Percentiles rank a stretch among this genome's conserved stretches.
These are phyloP conservation scores for Triticum monococcum DNA, from an alignment of 176 grass and related monocot genomes.

Conservation along the genomic window DNA sequence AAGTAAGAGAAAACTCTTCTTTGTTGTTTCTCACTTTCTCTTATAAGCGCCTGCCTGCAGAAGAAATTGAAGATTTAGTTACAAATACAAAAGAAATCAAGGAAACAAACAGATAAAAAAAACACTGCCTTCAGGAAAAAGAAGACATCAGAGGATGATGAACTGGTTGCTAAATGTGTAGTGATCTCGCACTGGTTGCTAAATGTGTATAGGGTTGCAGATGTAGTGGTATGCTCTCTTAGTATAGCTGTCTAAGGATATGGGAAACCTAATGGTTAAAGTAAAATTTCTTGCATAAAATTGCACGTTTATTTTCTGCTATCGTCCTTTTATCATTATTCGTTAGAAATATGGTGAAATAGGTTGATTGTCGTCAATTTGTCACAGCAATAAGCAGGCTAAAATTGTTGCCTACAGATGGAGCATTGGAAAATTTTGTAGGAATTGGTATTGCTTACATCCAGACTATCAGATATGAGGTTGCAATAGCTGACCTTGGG, in stretches of 20 bases:
- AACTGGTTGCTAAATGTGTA: too few species aligned
- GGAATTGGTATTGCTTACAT: background rate
- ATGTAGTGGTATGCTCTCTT: conserved; percentile 7
- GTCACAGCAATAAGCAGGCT: background rate
- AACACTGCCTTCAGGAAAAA: background rate
- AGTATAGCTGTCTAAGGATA: conserved; percentile 17
- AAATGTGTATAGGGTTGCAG: background rate
- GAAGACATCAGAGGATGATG: too few species aligned
- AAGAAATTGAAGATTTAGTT: background rate
- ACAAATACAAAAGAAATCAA: background rate
- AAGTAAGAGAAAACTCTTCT: conserved; percentile 62
- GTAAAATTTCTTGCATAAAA: background rate
- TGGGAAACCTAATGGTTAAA: background rate
- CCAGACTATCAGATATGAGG: background rate
- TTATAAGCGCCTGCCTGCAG: background rate
- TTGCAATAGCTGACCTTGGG: conserved; percentile 9
- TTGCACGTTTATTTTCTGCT: background rate
- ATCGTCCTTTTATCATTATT: background rate
- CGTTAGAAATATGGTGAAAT: conserved; percentile 2
- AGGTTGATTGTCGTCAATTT: conserved; percentile 6
- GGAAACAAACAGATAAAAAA: conserved; percentile 3
- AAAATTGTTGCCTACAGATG: conserved; percentile 16
- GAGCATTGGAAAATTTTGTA: conserved; percentile 11
- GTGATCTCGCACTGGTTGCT: background rate
- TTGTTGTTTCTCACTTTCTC: background rate